Conservation (phyloP, 768 basidiomycete species). For the Leccinum longicurvipes region DNA sequence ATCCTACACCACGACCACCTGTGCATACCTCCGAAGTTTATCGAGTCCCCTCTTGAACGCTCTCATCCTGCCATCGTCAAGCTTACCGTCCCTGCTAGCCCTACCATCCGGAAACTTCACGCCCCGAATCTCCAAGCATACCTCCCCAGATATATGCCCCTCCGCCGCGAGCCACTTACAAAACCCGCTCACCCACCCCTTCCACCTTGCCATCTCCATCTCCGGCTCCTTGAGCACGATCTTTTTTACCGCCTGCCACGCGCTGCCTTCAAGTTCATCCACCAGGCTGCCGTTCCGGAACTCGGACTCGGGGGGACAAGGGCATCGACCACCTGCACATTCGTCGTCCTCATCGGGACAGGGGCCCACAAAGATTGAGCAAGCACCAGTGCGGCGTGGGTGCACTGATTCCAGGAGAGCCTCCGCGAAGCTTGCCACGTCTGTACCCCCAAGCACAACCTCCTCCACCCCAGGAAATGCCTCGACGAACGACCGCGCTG, state of each 20-base stretch:
- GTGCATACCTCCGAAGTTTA: conserved; percentile 11
- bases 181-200: conserved; percentile 13
- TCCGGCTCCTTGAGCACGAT: conserved; percentile 9
- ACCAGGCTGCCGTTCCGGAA: not conserved
- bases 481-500: conserved; percentile 13
- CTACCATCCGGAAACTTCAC: not conserved
- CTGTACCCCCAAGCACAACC: conserved; percentile 12
- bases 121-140: conserved; percentile 10
- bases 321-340: not conserved
- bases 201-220: conserved; percentile 9
- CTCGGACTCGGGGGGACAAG: not conserved
- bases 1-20: conserved; percentile 1
- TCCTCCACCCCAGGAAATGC: conserved; percentile 17
- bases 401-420: conserved; percentile 11
- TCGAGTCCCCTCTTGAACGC: conserved; percentile 8
- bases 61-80: not conserved
- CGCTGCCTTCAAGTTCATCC: not conserved
- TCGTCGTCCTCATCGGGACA: not conserved
- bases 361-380: not conserved
- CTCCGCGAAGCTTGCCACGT: conserved; percentile 11
- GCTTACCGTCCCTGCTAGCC: not conserved
- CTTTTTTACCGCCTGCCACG: conserved; percentile 8
- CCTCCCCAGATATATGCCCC: conserved; percentile 7
- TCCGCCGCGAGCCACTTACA: conserved; percentile 19
- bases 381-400: too few species aligned